Conservation (phyloP, 148 eudicot species). For the Dianthus caryophyllus region DNA sequence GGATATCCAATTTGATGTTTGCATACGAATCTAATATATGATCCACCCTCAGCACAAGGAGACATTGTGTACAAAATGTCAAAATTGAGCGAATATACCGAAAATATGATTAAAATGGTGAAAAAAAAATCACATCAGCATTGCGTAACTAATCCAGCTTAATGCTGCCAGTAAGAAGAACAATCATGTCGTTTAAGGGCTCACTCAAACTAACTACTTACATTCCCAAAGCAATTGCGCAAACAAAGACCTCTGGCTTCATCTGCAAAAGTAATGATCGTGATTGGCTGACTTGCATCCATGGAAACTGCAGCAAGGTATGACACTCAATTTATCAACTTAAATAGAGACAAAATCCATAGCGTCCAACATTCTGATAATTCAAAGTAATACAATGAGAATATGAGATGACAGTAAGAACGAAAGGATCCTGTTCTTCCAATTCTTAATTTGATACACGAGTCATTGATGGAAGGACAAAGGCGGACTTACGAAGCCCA, state of each 20-base stretch:
- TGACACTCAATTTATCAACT: neutral
- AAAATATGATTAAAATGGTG: neutral
- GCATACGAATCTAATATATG: too few species aligned
- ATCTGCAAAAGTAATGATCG: slow-evolving; percentile 32
- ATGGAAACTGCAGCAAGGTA: slow-evolving; percentile 35
- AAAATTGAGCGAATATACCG: neutral
- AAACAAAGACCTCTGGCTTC: slow-evolving; percentile 35
- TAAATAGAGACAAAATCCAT: neutral
- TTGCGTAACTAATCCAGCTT: neutral
- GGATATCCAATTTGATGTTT: too few species aligned
- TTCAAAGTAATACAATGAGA: too few species aligned
- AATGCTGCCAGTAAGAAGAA: neutral
- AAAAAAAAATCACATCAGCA: neutral
- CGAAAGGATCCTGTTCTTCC: neutral
- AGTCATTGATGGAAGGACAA: neutral
- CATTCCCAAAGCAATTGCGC: slow-evolving; percentile 36
- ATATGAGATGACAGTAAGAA: too few species aligned
- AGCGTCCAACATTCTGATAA: neutral
- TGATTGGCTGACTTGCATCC: slow-evolving; percentile 49
- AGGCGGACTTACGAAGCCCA: slow-evolving; percentile 35
- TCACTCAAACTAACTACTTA: slow-evolving; percentile 18
- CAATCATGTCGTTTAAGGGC: neutral
- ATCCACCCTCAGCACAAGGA: neutral
- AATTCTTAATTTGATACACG: neutral
- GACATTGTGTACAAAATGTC: neutral